phyloP scores from a whole-genome alignment of 2,329 filamentous ascomycete genomes.

The Dactylellina drechsleri region DNA sequence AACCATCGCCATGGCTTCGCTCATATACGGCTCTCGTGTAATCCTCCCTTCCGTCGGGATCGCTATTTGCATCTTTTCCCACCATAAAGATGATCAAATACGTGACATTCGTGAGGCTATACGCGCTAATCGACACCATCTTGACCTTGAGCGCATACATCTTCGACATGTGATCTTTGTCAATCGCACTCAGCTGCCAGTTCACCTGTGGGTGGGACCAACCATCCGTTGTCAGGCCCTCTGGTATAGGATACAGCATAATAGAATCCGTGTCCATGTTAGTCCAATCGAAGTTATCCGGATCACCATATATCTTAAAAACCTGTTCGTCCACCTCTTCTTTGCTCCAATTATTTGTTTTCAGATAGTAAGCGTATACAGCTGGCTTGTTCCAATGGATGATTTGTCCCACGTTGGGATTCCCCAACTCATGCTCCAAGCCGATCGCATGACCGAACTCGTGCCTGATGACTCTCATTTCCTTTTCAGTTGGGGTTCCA shows the following conservation, averaged over 20 bases:
- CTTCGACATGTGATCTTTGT: constrained; percentile 10
- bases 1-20: neutral
- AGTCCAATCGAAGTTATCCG: constrained; percentile 1
- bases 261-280: constrained; percentile 4
- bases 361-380: constrained; percentile 8
- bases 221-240: constrained; percentile 10
- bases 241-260: neutral
- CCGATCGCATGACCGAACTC: constrained; percentile 14
- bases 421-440: constrained; percentile 14
- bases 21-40: constrained; percentile 14
- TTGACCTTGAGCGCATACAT: constrained; percentile 12
- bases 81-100: neutral
- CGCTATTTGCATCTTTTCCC: constrained; percentile 2
- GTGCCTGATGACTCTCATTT: constrained; percentile 11
- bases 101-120: neutral
- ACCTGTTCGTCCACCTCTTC: constrained; percentile 1
- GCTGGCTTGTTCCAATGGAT: constrained; percentile 6
- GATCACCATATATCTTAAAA: neutral
- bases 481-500: neutral
- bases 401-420: constrained; percentile 15
- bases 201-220: constrained; percentile 7
- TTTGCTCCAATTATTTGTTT: constrained; percentile 1
- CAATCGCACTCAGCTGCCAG: constrained; percentile 11
- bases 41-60: constrained; percentile 8
- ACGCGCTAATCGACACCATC: neutral